Evolutionary conservation across 1,284 basidiomycete genomes (phyloP).

Genomic region (Ustilago xerochloae): DNA sequence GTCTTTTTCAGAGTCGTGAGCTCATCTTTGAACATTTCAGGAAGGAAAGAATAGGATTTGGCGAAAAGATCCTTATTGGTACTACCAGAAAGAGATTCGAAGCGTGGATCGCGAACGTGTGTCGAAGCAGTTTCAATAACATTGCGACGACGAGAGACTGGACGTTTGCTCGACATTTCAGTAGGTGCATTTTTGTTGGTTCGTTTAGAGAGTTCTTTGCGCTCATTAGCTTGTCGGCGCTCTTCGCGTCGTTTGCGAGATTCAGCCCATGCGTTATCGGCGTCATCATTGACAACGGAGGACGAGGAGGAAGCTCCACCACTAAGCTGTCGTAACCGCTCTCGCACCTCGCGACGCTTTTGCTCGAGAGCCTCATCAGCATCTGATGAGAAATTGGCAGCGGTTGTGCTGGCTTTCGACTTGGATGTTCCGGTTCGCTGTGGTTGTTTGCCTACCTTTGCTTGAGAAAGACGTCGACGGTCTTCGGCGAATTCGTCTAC

Average conservation of each 20-base stretch:
- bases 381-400: not conserved
- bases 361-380: conserved; percentile 30
- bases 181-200: conserved; percentile 90
- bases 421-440: too few relatives aligned
- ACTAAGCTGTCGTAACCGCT: conserved; percentile 37
- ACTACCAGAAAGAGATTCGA: conserved; percentile 79
- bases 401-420: not conserved
- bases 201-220: conserved; percentile 71
- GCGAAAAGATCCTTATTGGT: conserved; percentile 78
- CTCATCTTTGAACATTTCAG: conserved; percentile 77
- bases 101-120: conserved; percentile 86
- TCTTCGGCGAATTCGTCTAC: conserved; percentile 56
- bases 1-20: conserved; percentile 76
- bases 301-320: conserved; percentile 8
- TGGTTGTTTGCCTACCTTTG: conserved; percentile 33
- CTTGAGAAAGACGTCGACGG: conserved; percentile 17
- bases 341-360: conserved; percentile 35
- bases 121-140: conserved; percentile 79
- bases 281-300: not conserved
- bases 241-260: conserved; percentile 12
- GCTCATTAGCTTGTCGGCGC: conserved; percentile 22
- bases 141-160: conserved; percentile 81
- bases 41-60: conserved; percentile 82
- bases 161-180: conserved; percentile 85
- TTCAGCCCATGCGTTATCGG: conserved; percentile 15